phyloP scores from a whole-genome alignment of 1,284 basidiomycete species.

The Agaricales sp. region DNA sequence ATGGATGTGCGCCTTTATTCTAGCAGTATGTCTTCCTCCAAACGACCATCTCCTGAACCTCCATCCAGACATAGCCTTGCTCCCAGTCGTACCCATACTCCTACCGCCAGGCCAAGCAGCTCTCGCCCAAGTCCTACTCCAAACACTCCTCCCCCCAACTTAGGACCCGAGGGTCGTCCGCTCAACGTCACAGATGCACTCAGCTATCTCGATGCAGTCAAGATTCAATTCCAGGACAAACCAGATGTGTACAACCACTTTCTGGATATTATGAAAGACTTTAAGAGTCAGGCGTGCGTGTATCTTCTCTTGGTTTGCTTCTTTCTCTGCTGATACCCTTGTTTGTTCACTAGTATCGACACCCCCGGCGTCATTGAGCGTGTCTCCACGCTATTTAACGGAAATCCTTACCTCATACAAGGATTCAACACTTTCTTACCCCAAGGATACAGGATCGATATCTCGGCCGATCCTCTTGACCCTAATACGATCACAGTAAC shows the following conservation, averaged over 20 bases:
- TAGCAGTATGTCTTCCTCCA: too few species aligned
- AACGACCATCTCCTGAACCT: not conserved
- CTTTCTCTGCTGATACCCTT: constrained; percentile 7
- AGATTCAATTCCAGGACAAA: constrained; percentile 84
- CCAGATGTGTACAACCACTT: constrained; percentile 98
- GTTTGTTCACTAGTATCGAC: constrained; percentile 75
- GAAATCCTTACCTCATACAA: constrained; percentile 89
- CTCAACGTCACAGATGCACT: constrained; percentile 89
- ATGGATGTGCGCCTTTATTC: too few species aligned
- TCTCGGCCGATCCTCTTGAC: constrained; percentile 67
- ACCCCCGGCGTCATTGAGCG: constrained; percentile 98
- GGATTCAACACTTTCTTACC: constrained; percentile 99
- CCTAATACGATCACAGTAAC: constrained; percentile 89
- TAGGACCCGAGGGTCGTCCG: constrained; percentile 26
- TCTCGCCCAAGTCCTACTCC: not conserved
- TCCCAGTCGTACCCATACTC: not conserved
- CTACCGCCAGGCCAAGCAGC: not conserved
- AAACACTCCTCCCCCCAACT: not conserved
- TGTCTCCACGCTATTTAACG: constrained; percentile 91
- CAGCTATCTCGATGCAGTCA: constrained; percentile 94
- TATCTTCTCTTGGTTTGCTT: constrained; percentile 1
- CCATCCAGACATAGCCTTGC: not conserved
- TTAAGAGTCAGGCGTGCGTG: constrained; percentile 90
- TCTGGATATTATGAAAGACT: constrained; percentile 99
- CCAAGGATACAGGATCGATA: constrained; percentile 93